Conservation (phyloP, 2,329 filamentous ascomycete species). For the Pseudocercospora vitis region DNA sequence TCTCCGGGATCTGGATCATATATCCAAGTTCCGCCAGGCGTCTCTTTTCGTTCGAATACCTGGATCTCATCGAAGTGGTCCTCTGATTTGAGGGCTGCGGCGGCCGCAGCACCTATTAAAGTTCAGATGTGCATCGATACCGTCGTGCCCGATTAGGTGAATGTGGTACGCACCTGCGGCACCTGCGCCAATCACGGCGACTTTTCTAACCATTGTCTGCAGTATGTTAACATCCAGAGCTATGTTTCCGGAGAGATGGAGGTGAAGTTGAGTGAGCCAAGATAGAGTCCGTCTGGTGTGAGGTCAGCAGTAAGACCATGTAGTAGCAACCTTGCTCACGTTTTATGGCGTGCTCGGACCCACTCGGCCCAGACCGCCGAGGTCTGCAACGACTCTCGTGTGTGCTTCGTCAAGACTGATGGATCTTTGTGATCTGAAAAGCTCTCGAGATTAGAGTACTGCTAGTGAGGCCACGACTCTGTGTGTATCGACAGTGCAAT, state of each 20-base stretch:
- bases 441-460: no score
- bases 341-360: conserved; percentile 6
- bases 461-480: no score
- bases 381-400: not conserved
- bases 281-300: not conserved
- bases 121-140: not conserved
- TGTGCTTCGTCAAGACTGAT: not conserved
- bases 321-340: not conserved
- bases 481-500: no score
- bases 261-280: not conserved
- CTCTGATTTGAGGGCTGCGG: conserved; percentile 40
- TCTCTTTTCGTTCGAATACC: conserved; percentile 40
- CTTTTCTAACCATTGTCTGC: conserved; percentile 33
- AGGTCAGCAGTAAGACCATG: not conserved
- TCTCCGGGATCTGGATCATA: conserved; percentile 49
- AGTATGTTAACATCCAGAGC: not conserved
- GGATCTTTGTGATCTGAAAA: no score
- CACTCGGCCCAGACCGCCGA: not conserved
- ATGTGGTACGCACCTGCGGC: conserved; percentile 20
- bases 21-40: conserved; percentile 46
- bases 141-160: not conserved
- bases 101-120: conserved; percentile 36
- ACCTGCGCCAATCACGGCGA: conserved; percentile 38
- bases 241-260: not conserved
- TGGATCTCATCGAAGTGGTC: conserved; percentile 37